These are phyloP conservation scores for Plantago coronopus DNA, from an alignment of 305 asterid genomes.

Conservation along the genomic window DNA sequence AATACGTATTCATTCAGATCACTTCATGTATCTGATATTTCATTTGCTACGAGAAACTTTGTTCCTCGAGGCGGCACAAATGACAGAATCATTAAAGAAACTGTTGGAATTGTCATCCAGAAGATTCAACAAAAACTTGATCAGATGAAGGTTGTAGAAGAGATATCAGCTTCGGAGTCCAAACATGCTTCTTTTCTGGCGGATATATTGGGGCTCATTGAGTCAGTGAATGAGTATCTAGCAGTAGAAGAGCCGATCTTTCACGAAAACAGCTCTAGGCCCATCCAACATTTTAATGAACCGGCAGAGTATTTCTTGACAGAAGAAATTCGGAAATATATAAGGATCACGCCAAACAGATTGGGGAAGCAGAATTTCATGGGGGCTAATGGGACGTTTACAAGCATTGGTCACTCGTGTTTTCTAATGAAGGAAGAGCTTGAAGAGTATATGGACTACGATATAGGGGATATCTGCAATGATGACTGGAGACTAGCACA, in stretches of 20 bases:
- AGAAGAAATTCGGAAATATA: slow-evolving; percentile 53
- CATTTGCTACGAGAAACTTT: slow-evolving; percentile 21
- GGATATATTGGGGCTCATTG: slow-evolving; percentile 44
- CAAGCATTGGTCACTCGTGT: slow-evolving; percentile 62
- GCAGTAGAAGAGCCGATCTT: not conserved
- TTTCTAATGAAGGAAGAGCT: slow-evolving; percentile 43
- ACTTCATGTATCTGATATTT: slow-evolving; percentile 27
- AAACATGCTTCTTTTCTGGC: slow-evolving; percentile 46
- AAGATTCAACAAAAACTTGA: slow-evolving; percentile 41
- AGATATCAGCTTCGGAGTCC: slow-evolving; percentile 20
- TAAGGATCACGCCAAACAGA: slow-evolving; percentile 48
- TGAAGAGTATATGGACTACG: slow-evolving; percentile 58
- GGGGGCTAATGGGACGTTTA: slow-evolving; percentile 58
- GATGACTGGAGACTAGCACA: slow-evolving; percentile 66
- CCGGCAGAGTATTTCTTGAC: slow-evolving; percentile 38
- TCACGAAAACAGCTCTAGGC: slow-evolving; percentile 2
- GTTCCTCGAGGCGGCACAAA: not conserved
- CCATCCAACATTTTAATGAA: slow-evolving; percentile 10
- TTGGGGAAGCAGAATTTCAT: slow-evolving; percentile 56
- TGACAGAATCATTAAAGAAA: slow-evolving; percentile 22
- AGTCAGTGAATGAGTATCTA: slow-evolving; percentile 28
- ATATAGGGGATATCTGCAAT: slow-evolving; percentile 51
- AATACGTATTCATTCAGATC: slow-evolving; percentile 39
- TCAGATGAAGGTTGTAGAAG: slow-evolving; percentile 19
- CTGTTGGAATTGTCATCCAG: slow-evolving; percentile 28